A percentile compares a stretch with the other conserved stretches of the same genome.
phyloP scores from a whole-genome alignment of 1,284 basidiomycete species.

The Mycena sp. region DNA sequence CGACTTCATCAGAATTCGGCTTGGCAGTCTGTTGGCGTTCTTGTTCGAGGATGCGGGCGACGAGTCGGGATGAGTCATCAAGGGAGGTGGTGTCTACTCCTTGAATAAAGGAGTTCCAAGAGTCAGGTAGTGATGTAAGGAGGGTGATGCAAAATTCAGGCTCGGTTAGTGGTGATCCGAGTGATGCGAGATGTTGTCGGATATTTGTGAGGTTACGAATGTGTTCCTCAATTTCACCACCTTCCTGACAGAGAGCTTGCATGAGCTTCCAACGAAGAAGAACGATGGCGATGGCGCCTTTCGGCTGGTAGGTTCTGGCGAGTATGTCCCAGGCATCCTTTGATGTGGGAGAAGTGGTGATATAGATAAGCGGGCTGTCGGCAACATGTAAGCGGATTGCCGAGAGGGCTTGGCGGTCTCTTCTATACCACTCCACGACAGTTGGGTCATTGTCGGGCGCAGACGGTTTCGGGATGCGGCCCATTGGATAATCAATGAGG shows the following conservation, averaged over 20 bases:
- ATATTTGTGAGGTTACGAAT: slow-evolving; percentile 12
- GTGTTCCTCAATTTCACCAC: slow-evolving; percentile 7
- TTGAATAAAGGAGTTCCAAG: slow-evolving; percentile 22
- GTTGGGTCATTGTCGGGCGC: not conserved
- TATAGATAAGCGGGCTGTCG: slow-evolving; percentile 21
- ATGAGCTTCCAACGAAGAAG: slow-evolving; percentile 16
- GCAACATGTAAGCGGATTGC: slow-evolving; percentile 19
- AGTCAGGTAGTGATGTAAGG: too few species aligned
- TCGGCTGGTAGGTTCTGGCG: too few species aligned
- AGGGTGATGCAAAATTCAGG: slow-evolving; percentile 21
- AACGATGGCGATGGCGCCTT: slow-evolving; percentile 20
- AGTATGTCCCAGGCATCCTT: slow-evolving; percentile 20
- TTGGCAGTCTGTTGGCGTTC: slow-evolving; percentile 11
- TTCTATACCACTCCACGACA: slow-evolving; percentile 12
- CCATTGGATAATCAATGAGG: slow-evolving; percentile 16
- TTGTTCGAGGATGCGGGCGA: slow-evolving; percentile 21
- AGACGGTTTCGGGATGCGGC: slow-evolving; percentile 1
- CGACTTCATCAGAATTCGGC: slow-evolving; percentile 16
- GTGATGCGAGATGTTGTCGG: slow-evolving; percentile 8
- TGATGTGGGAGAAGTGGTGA: slow-evolving; percentile 8
- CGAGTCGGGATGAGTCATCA: slow-evolving; percentile 5
- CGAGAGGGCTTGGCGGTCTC: slow-evolving; percentile 20
- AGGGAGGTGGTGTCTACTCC: slow-evolving; percentile 9
- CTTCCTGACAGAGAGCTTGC: slow-evolving; percentile 8
- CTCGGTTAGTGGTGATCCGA: slow-evolving; percentile 5